These are phyloP conservation scores for Cordyceps cateniannulata DNA, from an alignment of 2,329 filamentous ascomycete species.

Conservation along the genomic window DNA sequence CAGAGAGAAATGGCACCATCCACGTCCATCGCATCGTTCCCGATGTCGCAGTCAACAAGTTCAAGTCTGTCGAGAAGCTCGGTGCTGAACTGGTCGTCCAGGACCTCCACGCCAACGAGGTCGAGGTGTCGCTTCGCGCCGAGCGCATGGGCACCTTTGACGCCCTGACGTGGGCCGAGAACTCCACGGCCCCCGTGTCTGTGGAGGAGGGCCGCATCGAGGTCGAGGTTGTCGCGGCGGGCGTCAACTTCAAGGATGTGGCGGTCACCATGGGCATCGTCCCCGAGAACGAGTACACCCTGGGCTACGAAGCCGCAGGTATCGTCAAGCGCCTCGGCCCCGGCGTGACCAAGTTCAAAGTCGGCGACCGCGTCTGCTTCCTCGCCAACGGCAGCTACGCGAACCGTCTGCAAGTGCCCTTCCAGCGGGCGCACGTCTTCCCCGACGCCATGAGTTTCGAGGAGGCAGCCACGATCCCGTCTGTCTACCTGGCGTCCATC, in stretches of 20 bases:
- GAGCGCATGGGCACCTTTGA: constrained; percentile 8
- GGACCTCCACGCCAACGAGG: background rate
- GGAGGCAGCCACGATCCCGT: constrained; percentile 26
- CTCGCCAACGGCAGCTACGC: background rate
- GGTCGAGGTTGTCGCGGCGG: constrained; percentile 9
- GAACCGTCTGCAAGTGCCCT: background rate
- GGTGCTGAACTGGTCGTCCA: background rate
- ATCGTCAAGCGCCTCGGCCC: constrained; percentile 16
- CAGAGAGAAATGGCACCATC: constrained; percentile 23
- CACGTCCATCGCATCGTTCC: constrained; percentile 19
- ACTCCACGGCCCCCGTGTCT: constrained; percentile 14
- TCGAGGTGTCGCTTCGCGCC: background rate
- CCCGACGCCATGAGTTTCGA: constrained; percentile 28
- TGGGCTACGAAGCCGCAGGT: constrained; percentile 19
- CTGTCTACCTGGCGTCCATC: constrained; percentile 25
- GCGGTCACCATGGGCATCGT: constrained; percentile 17
- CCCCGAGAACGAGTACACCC: background rate
- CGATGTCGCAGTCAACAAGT: constrained; percentile 14
- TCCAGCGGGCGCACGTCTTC: constrained; percentile 19
- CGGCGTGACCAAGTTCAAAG: background rate
- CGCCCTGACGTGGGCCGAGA: constrained; percentile 11
- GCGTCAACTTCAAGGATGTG: constrained; percentile 16
- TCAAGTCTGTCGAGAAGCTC: background rate
- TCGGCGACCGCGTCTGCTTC: constrained; percentile 18
- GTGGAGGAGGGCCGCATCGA: constrained; percentile 13